These are phyloP conservation scores for Apiospora arundinis DNA, from an alignment of 2,329 filamentous ascomycete species.

Conservation along the genomic window DNA sequence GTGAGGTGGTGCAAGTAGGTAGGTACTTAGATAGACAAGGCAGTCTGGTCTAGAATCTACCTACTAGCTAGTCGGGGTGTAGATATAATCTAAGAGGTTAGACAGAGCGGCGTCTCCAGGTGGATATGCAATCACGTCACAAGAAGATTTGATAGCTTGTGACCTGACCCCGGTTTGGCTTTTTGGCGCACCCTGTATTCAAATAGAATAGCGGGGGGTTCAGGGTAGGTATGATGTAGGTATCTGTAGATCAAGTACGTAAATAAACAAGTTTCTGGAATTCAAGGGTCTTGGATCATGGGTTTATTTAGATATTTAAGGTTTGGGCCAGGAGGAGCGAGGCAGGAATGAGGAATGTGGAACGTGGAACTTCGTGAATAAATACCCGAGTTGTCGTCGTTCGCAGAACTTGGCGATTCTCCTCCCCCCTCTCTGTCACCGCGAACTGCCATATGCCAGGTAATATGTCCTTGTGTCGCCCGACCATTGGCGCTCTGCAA, in stretches of 20 bases:
- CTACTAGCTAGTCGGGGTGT: not conserved
- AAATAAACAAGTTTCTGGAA: not conserved
- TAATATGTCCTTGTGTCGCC: not conserved
- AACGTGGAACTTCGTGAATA: not conserved
- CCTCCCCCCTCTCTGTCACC: not conserved
- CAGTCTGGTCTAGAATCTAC: not conserved
- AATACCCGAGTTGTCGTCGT: not conserved
- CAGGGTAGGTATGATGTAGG: not conserved
- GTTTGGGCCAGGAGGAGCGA: not conserved
- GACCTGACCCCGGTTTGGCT: slow-evolving; percentile 5
- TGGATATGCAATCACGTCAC: slow-evolving; percentile 16
- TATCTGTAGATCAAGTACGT: not conserved
- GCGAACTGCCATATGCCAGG: not conserved
- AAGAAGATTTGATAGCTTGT: not conserved
- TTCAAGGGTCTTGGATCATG: not conserved
- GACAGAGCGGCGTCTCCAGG: not conserved
- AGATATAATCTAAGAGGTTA: not conserved
- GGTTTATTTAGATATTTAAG: not conserved
- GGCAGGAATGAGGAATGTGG: not conserved
- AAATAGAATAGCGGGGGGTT: not conserved
- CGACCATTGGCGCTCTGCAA: not conserved
- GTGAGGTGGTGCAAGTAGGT: not conserved
- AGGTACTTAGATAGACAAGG: not conserved
- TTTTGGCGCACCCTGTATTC: not conserved
- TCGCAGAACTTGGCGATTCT: not conserved